These are phyloP conservation scores for Taphrina confusa DNA, from an alignment of 1,139 yeast species.

Conservation along the genomic window DNA sequence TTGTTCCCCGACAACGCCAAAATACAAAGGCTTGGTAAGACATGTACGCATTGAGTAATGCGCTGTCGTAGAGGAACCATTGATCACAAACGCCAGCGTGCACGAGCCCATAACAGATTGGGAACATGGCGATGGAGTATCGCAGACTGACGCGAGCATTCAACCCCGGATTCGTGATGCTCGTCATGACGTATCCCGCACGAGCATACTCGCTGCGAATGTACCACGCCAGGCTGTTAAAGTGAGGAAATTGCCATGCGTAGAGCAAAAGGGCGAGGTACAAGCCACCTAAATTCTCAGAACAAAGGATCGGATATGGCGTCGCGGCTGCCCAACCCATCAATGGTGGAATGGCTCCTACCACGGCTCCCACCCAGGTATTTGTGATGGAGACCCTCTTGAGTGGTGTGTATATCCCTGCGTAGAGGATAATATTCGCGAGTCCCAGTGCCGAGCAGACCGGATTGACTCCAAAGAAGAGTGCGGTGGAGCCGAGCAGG, in stretches of 20 bases:
- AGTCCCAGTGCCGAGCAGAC: conserved; percentile 68
- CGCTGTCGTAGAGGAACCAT: conserved; percentile 76
- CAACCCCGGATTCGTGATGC: conserved; percentile 84
- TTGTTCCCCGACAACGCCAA: conserved; percentile 54
- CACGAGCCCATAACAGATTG: conserved; percentile 79
- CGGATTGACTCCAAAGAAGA: conserved; percentile 74
- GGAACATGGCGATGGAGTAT: conserved; percentile 87
- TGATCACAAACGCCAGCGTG: conserved; percentile 82
- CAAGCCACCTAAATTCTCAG: conserved; percentile 48
- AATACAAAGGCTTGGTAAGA: conserved; percentile 76
- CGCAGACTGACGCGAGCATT: conserved; percentile 93
- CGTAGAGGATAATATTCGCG: conserved; percentile 73
- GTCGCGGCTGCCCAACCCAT: conserved; percentile 95
- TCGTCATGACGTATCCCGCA: conserved; percentile 97
- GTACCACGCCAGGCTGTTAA: conserved; percentile 86
- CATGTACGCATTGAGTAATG: conserved; percentile 81
- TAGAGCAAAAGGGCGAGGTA: conserved; percentile 76
- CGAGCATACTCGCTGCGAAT: conserved; percentile 81
- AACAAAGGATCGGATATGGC: conserved; percentile 23
- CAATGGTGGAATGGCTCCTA: conserved; percentile 96
- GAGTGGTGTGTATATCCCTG: conserved; percentile 88
- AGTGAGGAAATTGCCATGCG: conserved; percentile 99
- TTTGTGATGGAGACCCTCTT: conserved; percentile 80
- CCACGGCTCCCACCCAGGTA: conserved; percentile 98
- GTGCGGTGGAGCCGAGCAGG: conserved; percentile 63